A percentile compares a stretch with the other conserved stretches of the same genome.
Evolutionary conservation across 192 early-diverging fungal genomes (phyloP).

Genomic region (Backusella tarrabulga): DNA sequence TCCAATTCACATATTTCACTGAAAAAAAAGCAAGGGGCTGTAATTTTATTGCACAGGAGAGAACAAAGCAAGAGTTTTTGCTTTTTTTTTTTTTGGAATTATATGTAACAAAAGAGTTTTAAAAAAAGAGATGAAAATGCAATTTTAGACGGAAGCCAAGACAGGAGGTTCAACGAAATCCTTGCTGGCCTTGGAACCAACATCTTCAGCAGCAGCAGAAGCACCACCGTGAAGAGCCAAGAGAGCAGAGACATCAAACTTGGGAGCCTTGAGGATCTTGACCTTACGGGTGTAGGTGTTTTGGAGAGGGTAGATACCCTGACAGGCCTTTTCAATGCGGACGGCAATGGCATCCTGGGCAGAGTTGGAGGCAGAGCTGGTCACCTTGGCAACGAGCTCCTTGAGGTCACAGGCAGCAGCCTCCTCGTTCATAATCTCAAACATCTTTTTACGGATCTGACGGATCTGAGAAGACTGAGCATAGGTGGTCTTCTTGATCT

Average conservation of each 20-base stretch:
- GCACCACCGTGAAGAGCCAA: constrained; percentile 94
- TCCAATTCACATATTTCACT: background rate
- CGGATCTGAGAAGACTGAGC: constrained; percentile 96
- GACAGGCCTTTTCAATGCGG: constrained; percentile 96
- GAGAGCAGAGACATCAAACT: constrained; percentile 94
- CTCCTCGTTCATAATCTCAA: constrained; percentile 94
- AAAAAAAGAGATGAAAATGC: background rate
- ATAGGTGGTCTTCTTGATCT: constrained; percentile 98
- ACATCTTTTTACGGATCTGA: constrained; percentile 99
- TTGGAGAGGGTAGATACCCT: constrained; percentile 97
- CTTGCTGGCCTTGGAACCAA: constrained; percentile 66
- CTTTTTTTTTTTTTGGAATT: background rate
- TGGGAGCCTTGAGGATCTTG: constrained; percentile 98
- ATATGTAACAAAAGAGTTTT: background rate
- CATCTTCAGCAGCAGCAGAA: constrained; percentile 74
- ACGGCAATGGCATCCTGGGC: constrained; percentile 89
- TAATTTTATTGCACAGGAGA: background rate
- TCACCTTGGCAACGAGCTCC: constrained; percentile 94
- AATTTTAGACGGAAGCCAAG: constrained; percentile 23
- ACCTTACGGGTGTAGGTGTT: constrained; percentile 96
- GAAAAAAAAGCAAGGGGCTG: background rate
- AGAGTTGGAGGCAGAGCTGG: constrained; percentile 51
- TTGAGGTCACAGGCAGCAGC: constrained; percentile 85
- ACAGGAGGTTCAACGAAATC: constrained; percentile 88
- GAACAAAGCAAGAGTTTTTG: background rate